A percentile compares a stretch with the other conserved stretches of the same genome.
Evolutionary conservation across 2,329 filamentous ascomycete genomes (phyloP).

Genomic region (Ophioceras dolichostomum): DNA sequence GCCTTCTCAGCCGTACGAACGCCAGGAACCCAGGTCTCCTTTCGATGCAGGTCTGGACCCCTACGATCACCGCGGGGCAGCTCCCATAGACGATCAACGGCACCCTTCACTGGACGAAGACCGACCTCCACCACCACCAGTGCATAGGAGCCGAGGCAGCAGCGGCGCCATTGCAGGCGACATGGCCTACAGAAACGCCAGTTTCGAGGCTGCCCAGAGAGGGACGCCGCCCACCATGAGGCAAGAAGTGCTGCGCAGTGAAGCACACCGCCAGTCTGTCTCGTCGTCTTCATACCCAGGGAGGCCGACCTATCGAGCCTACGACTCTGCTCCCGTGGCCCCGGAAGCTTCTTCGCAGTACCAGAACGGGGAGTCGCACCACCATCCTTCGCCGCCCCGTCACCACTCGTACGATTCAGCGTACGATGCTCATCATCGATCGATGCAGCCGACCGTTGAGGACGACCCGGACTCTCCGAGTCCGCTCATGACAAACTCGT

Average conservation of each 20-base stretch:
- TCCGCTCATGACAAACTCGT: slow-evolving; percentile 11
- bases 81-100: background rate
- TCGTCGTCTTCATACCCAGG: slow-evolving; percentile 35
- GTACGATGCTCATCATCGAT: slow-evolving; percentile 32
- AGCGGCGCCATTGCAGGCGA: slow-evolving; percentile 28
- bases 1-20: slow-evolving; percentile 12
- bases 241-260: slow-evolving; percentile 43
- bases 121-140: slow-evolving; percentile 43
- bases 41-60: slow-evolving; percentile 14
- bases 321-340: slow-evolving; percentile 34
- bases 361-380: slow-evolving; percentile 15
- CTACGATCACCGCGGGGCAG: background rate
- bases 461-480: slow-evolving; percentile 45
- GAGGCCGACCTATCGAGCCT: slow-evolving; percentile 37
- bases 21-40: slow-evolving; percentile 22
- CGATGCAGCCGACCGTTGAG: slow-evolving; percentile 51
- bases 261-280: slow-evolving; percentile 41
- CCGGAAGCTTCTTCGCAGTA: slow-evolving; percentile 16
- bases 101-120: slow-evolving; percentile 22
- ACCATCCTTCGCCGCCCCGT: slow-evolving; percentile 24
- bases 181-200: slow-evolving; percentile 20
- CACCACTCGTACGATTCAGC: slow-evolving; percentile 38
- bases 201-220: slow-evolving; percentile 29
- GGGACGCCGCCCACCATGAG: slow-evolving; percentile 35
- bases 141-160: slow-evolving; percentile 35